These are phyloP conservation scores for Boletus patriciae DNA, from an alignment of 768 basidiomycete genomes.

Conservation along the genomic window DNA sequence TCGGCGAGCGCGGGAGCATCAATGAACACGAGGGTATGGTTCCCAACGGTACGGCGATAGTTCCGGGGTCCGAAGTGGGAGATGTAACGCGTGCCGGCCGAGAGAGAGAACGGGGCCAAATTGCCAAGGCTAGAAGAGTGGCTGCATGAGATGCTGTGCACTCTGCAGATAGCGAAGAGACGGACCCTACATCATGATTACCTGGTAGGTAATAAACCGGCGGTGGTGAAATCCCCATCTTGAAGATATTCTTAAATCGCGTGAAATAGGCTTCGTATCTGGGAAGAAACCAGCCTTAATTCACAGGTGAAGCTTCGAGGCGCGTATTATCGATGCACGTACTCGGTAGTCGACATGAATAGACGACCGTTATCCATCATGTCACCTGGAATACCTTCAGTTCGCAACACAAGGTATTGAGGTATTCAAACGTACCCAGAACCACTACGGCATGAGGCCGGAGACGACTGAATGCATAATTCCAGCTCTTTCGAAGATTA, in stretches of 20 bases:
- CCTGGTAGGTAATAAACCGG: conserved; percentile 79
- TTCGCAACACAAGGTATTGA: neutral
- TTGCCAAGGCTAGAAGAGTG: conserved; percentile 29
- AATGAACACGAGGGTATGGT: conserved; percentile 69
- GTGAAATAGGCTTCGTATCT: conserved; percentile 75
- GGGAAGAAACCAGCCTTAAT: conserved; percentile 11
- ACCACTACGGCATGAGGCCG: conserved; percentile 76
- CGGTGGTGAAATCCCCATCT: conserved; percentile 38
- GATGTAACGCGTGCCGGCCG: conserved; percentile 57
- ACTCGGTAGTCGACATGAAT: conserved; percentile 67
- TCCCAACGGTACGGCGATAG: conserved; percentile 59
- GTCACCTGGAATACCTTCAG: conserved; percentile 42
- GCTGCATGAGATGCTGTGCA: conserved; percentile 2
- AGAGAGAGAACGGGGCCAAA: conserved; percentile 36
- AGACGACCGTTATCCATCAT: conserved; percentile 87
- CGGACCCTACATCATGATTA: conserved; percentile 86
- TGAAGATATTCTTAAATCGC: conserved; percentile 74
- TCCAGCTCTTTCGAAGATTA: conserved; percentile 86
- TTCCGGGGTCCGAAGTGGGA: conserved; percentile 77
- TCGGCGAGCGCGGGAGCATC: conserved; percentile 75
- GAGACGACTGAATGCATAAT: conserved; percentile 50
- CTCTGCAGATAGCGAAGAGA: conserved; percentile 4
- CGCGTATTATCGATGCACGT: conserved; percentile 32
- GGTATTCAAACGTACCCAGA: conserved; percentile 46
- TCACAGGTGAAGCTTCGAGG: neutral